Conservation (phyloP, 805 yeast species). For the Ogataea haglerorum region DNA sequence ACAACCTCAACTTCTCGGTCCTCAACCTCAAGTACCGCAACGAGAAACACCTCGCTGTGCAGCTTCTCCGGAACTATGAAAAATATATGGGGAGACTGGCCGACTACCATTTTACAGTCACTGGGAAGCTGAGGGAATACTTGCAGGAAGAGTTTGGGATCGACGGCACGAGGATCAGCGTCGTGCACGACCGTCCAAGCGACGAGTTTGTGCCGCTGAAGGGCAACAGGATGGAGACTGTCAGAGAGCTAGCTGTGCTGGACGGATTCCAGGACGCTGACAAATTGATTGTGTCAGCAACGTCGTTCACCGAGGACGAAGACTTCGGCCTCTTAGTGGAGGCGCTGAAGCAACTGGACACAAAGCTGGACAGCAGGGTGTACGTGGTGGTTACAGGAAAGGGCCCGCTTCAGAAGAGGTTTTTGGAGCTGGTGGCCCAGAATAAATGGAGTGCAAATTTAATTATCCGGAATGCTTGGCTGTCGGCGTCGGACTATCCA, state of each 20-base stretch:
- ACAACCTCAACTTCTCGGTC: constrained; percentile 84
- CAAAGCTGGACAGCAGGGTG: constrained; percentile 40
- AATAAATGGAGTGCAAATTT: constrained; percentile 45
- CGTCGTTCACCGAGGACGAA: constrained; percentile 96
- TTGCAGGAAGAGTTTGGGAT: constrained; percentile 56
- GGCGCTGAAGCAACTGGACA: constrained; percentile 62
- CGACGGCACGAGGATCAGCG: constrained; percentile 45
- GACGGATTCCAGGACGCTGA: constrained; percentile 34
- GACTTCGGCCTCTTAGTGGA: constrained; percentile 69
- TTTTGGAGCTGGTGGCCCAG: constrained; percentile 24
- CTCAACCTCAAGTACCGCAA: constrained; percentile 60
- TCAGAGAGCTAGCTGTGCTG: constrained; percentile 37
- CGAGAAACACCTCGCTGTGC: constrained; percentile 58
- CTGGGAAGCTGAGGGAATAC: constrained; percentile 64
- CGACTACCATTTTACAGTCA: constrained; percentile 74
- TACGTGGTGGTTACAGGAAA: constrained; percentile 90
- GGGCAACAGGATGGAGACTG: constrained; percentile 25
- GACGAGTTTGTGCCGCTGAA: constrained; percentile 55
- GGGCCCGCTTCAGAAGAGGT: constrained; percentile 71
- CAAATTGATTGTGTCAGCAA: constrained; percentile 76
- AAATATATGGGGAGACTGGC: constrained; percentile 57
- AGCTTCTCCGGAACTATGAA: constrained; percentile 62
- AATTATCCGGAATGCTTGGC: constrained; percentile 67
- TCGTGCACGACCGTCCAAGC: constrained; percentile 86
- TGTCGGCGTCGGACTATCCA: constrained; percentile 77